Conservation (phyloP, 352 stramenopile species). For the Pythium phragmitis region DNA sequence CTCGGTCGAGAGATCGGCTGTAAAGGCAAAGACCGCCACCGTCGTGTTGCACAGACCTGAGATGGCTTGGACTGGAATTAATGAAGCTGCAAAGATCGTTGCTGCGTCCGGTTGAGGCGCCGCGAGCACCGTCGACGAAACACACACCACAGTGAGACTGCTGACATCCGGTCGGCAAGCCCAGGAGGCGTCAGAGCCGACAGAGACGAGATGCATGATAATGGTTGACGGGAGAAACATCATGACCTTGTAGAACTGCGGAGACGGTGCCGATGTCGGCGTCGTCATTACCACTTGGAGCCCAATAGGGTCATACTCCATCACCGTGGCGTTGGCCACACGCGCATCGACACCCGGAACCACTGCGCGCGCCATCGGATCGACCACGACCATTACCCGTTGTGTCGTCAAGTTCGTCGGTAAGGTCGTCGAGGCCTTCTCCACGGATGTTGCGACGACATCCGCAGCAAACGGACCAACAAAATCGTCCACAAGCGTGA, state of each 20-base stretch:
- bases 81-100: not conserved
- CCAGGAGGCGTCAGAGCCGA: not conserved
- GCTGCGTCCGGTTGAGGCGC: not conserved
- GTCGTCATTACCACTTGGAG: conserved; percentile 1
- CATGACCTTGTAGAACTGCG: conserved; percentile 13
- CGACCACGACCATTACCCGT: not conserved
- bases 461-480: conserved; percentile 7
- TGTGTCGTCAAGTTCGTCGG: not conserved
- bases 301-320: conserved; percentile 8
- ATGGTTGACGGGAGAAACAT: conserved; percentile 14
- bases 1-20: conserved; percentile 6
- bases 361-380: conserved; percentile 19
- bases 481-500: conserved; percentile 17
- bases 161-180: not conserved
- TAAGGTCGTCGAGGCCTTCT: not conserved
- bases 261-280: not conserved
- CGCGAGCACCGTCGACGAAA: not conserved
- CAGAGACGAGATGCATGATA: not conserved
- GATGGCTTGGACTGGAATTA: conserved; percentile 7
- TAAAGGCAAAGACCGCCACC: conserved; percentile 10
- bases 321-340: not conserved
- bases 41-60: conserved; percentile 4
- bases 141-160: not conserved
- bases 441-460: conserved; percentile 12
- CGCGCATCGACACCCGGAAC: not conserved